Evolutionary conservation across 139 green algal genomes (phyloP).

Genomic region (Chlamydomonas sp.): DNA sequence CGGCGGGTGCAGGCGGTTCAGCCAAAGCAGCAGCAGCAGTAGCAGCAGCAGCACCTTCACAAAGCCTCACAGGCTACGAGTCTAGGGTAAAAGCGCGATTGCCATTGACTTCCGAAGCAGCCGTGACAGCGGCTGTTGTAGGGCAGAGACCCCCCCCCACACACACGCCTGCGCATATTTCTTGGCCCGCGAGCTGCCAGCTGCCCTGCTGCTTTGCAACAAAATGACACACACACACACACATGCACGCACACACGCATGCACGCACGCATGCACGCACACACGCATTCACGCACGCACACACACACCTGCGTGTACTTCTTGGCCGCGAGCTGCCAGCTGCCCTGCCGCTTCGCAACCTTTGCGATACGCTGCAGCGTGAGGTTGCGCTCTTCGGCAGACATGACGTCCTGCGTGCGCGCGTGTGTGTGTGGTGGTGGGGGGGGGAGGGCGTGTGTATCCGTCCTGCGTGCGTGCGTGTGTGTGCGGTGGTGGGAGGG

Average conservation of each 20-base stretch:
- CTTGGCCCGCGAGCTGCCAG: slow-evolving; percentile 56
- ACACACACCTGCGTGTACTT: not conserved
- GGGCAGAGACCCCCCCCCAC: too few species aligned
- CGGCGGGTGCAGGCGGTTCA: too few species aligned
- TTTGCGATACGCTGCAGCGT: slow-evolving; percentile 6
- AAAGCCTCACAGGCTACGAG: too few species aligned
- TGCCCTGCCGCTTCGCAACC: slow-evolving; percentile 60
- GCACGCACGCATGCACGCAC: not conserved
- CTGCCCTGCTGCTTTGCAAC: slow-evolving; percentile 61
- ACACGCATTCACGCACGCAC: not conserved
- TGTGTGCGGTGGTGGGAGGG: not conserved
- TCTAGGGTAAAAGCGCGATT: too few species aligned
- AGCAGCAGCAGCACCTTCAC: not conserved
- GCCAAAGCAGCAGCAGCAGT: too few species aligned
- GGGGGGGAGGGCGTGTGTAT: too few species aligned
- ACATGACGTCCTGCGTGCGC: not conserved
- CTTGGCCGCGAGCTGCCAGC: slow-evolving; percentile 57
- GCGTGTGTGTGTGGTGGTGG: not conserved
- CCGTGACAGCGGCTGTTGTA: not conserved
- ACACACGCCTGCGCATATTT: not conserved
- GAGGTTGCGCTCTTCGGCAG: not conserved
- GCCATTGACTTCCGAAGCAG: not conserved
- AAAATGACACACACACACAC: not conserved
- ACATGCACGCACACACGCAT: not conserved
- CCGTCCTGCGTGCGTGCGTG: not conserved